Evolutionary conservation across 1,139 yeast genomes (phyloP), one percentile per base, ranked within the genome.

Genomic region (Kodamaea sp.): DNA sequence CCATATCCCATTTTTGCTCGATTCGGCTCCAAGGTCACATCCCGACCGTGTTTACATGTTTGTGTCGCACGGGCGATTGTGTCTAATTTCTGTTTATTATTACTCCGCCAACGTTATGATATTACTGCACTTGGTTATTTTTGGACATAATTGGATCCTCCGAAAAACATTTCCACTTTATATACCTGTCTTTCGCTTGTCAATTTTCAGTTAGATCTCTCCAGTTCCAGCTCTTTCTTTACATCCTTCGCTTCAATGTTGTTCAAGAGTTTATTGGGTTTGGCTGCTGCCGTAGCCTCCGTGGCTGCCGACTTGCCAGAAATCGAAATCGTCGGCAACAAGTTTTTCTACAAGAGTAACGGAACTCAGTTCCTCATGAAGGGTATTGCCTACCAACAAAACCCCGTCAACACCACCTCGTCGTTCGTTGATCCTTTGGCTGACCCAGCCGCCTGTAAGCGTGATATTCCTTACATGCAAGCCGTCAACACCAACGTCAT

Each of bases 341-440:
- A 86, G 61, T 87, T 87, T 61, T 87, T 76, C 68, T 85, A 74
- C 70, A 67, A 84, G 43, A 78, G 79, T 60, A 82, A 83, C 57
- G 89, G 90, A 26, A 73, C 90, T 35, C 94, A 87, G 58, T 87
- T 87, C 65, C 83, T 80, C 64, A 77, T 87, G 61, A 77, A 65
- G 54, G 94, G 94, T 64, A 71, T 83, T 45, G 94, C 92, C 32
- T 84, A 83, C 63, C 94, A 83, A 61, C 77, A 82, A 45, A 83
- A 84, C 59, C 37, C 44, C 9, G 74, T 81, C 35, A 77, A 78
- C 51, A 58, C 70, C 31, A 67, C 82, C 24, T 51, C 43, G 10
- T 19, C 42, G n/a, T 54, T 40, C 34, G 42, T 42, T 19, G 59
- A 55, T 42, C 59, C 59, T 14, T 49, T 55, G 45, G 57, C 57